Base-by-base conservation (phyloP, 768 basidiomycete species). In the Auricularia auricula-judae region DNA sequence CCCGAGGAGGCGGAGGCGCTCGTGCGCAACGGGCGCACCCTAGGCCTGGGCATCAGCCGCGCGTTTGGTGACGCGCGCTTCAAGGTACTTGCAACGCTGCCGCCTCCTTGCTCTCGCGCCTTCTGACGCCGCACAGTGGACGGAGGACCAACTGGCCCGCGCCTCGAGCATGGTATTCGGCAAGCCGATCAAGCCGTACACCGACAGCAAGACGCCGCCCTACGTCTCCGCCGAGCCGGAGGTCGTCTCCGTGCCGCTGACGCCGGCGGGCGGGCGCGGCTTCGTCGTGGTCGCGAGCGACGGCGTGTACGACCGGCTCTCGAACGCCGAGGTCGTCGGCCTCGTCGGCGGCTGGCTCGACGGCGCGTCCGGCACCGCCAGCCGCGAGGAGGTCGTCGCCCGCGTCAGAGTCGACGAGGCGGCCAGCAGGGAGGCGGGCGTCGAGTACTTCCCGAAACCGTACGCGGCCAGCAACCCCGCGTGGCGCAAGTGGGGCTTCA, bases 271-370 rank as follows among this genome's bases (percentile, higher is more conserved):
- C 56, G 34, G 34, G 14, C 80, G 79, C 36, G 82, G 82, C 67
- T 84, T 85, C 69, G 68, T 86, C 60, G 79, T 85, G 36, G 68
- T 86, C 70, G 82, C 77, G 0, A 79, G 80, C 1, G 78, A 79
- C 66, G 84, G 83, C 4, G 71, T 86, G 7, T 84, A 79, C 77
- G 81, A 86, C 54, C 76, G 76, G 59, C 73, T 86, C 63, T 79
- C 80, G 34, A 81, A 78, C 71, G 78, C 82, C 65, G 84, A 85
- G 68, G 80, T 78, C 2, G 81, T 84, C 47, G 81, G 80, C 0
- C 76, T 85, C 21, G 78, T 84, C 21, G 84, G 81, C 4, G 69
- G 74, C 34, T 82, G 81, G 77, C 70, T 81, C 23, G 70, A 78
- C n/a, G 68, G 70, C 64, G 68, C 70, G 34, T 51, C 5, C 34